Evolutionary conservation across 1,284 basidiomycete genomes (phyloP).

Genomic region (Calocybe gambosa): DNA sequence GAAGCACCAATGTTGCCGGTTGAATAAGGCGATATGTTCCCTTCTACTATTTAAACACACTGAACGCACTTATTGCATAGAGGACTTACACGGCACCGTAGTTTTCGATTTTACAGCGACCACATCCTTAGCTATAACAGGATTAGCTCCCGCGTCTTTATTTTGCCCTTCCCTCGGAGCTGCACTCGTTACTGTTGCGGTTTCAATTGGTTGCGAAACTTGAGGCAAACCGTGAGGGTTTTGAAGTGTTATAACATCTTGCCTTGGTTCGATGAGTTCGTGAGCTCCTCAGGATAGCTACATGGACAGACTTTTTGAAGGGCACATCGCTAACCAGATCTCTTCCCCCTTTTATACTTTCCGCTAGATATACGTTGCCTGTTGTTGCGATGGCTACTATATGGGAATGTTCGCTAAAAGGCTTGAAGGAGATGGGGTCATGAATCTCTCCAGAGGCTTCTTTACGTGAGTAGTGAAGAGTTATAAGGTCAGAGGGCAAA

Average conservation of each 20-base stretch:
- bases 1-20: conserved; percentile 90
- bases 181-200: conserved; percentile 23
- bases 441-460: conserved; percentile 74
- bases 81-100: conserved; percentile 55
- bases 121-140: conserved; percentile 17
- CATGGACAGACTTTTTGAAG: conserved; percentile 65
- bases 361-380: conserved; percentile 87
- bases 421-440: conserved; percentile 91
- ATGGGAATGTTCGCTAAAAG: conserved; percentile 87
- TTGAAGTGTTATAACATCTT: conserved; percentile 90
- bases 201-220: conserved; percentile 40
- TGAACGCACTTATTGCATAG: not conserved
- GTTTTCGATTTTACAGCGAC: conserved; percentile 48
- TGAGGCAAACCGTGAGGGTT: conserved; percentile 73
- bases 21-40: conserved; percentile 90
- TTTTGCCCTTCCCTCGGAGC: conserved; percentile 28
- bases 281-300: conserved; percentile 2
- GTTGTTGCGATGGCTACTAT: conserved; percentile 87
- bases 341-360: conserved; percentile 82
- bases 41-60: conserved; percentile 32
- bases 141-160: conserved; percentile 17
- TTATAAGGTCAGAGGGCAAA: conserved; percentile 75
- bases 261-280: conserved; percentile 34
- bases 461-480: conserved; percentile 82
- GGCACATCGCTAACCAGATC: conserved; percentile 84